Evolutionary conservation across 768 basidiomycete species (phyloP).

Genomic region (Phlegmacium glaucopus): DNA sequence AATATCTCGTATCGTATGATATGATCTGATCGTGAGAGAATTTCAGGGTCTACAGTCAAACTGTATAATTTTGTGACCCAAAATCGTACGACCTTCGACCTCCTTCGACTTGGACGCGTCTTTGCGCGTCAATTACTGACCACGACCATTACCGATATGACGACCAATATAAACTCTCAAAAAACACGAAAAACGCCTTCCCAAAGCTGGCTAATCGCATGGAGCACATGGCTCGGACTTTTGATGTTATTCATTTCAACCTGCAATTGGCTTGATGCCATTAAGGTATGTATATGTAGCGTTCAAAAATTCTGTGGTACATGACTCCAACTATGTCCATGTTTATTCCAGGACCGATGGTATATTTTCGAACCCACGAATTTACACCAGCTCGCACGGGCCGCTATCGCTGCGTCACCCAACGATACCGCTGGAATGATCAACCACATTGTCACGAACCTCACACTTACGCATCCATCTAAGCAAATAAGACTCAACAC

Average conservation of each 20-base stretch:
- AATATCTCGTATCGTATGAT: no score
- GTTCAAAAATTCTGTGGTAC: background rate
- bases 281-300: conserved; percentile 62
- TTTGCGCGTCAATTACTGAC: conserved; percentile 12
- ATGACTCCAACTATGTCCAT: background rate
- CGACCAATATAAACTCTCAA: conserved; percentile 9
- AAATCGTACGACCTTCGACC: no score
- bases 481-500: conserved; percentile 52
- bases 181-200: conserved; percentile 5
- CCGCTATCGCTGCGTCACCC: conserved; percentile 64
- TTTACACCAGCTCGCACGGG: conserved; percentile 71
- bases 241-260: conserved; percentile 33
- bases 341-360: conserved; percentile 62
- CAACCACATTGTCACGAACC: conserved; percentile 75
- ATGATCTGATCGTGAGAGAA: no score
- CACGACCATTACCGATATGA: conserved; percentile 10
- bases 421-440: conserved; percentile 74
- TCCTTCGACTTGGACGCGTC: no score
- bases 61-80: no score
- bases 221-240: conserved; percentile 33
- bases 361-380: conserved; percentile 77
- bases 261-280: conserved; percentile 54
- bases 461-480: conserved; percentile 68
- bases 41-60: no score
- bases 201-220: conserved; percentile 24